Percentiles rank a stretch among this genome's conserved stretches.
Conservation (phyloP, 768 basidiomycete genomes). For the Rubroboletus satanas region DNA sequence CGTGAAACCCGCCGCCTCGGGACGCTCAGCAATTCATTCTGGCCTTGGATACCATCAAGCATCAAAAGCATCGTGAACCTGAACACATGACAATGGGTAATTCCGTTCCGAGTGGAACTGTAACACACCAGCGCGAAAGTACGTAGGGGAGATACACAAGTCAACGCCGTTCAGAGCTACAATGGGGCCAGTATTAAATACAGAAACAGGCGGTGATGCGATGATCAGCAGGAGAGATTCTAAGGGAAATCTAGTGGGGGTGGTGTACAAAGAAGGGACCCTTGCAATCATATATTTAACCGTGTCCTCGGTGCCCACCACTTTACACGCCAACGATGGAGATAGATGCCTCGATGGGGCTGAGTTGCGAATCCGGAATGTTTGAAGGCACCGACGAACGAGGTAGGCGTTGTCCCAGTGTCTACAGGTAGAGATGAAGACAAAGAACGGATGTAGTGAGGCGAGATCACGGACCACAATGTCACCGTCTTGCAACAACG, state of each 20-base stretch:
- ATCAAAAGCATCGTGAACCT: neutral
- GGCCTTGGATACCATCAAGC: neutral
- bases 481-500: slow-evolving; percentile 40
- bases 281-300: neutral
- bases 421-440: slow-evolving; percentile 28
- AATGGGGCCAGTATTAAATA: slow-evolving; percentile 2
- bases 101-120: neutral
- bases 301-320: neutral
- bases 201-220: neutral
- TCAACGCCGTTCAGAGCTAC: neutral
- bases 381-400: slow-evolving; percentile 38
- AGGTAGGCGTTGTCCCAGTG: slow-evolving; percentile 37
- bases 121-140: neutral
- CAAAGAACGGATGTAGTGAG: neutral
- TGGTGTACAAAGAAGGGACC: neutral
- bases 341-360: slow-evolving; percentile 42
- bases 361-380: slow-evolving; percentile 43
- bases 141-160: neutral
- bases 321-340: slow-evolving; percentile 32
- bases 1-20: neutral
- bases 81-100: neutral
- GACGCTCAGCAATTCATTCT: neutral
- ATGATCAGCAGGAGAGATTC: neutral
- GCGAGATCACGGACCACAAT: slow-evolving; percentile 36
- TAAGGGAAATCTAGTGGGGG: neutral